Percentiles rank a stretch among this genome's conserved stretches.
Evolutionary conservation across 345 rosid species (phyloP).

Genomic region (Excoecaria agallocha): DNA sequence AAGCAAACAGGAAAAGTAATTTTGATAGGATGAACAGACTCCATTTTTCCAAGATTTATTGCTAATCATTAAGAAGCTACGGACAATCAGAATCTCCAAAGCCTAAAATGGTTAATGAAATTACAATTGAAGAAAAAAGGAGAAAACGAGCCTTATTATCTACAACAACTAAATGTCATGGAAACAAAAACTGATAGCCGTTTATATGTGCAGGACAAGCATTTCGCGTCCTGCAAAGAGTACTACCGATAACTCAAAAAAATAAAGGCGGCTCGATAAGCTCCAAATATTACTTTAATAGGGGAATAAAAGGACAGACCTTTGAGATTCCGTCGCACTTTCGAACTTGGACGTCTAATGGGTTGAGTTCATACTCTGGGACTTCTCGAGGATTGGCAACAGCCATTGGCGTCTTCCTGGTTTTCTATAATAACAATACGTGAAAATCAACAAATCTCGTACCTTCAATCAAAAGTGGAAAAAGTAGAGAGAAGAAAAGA

Average conservation of each 20-base stretch:
- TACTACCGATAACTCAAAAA: background rate
- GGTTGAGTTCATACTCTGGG: constrained; percentile 95
- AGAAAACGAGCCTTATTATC: too few relatives aligned
- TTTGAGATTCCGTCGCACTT: constrained; percentile 79
- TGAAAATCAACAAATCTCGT: background rate
- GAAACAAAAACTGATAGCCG: background rate
- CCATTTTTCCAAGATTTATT: too few relatives aligned
- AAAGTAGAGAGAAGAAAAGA: background rate
- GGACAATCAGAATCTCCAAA: background rate
- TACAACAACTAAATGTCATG: background rate
- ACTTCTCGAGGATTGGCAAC: constrained; percentile 86
- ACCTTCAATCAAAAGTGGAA: background rate
- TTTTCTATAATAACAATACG: constrained; percentile 52
- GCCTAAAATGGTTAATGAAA: background rate
- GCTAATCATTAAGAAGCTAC: background rate
- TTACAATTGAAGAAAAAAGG: too few relatives aligned
- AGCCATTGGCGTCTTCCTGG: constrained; percentile 90
- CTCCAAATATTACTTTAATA: background rate
- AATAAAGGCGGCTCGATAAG: background rate
- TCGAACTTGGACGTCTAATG: constrained; percentile 85
- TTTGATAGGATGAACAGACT: background rate
- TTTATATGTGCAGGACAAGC: background rate
- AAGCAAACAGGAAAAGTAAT: background rate
- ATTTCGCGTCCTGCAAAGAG: background rate
- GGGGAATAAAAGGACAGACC: constrained; percentile 39